Evolutionary conservation across 306 rosid genomes (phyloP).

Genomic region (Begonia peltatifolia): DNA sequence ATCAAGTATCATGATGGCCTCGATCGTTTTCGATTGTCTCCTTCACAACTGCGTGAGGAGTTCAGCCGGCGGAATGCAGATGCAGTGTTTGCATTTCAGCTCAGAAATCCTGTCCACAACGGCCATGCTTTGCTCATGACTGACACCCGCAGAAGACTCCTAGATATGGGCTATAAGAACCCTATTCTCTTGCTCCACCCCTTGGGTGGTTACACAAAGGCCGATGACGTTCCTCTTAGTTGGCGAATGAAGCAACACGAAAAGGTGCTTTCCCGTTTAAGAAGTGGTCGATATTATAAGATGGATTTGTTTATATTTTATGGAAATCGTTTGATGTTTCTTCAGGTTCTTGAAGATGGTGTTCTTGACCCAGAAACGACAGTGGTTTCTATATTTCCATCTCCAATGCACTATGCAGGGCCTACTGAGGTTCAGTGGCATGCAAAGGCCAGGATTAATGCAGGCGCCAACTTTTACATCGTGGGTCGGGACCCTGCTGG

Average conservation of each 20-base stretch:
- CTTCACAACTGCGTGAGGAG: constrained; percentile 73
- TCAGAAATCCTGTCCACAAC: constrained; percentile 92
- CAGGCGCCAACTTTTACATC: constrained; percentile 95
- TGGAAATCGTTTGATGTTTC: neutral
- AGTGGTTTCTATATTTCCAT: constrained; percentile 96
- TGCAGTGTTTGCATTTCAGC: constrained; percentile 95
- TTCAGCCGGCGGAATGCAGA: constrained; percentile 79
- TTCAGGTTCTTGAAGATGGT: constrained; percentile 95
- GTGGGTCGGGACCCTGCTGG: constrained; percentile 99
- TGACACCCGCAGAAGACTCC: constrained; percentile 85
- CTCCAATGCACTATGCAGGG: constrained; percentile 99
- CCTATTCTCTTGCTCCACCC: constrained; percentile 96
- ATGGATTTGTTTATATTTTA: too few species aligned
- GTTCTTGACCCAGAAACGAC: constrained; percentile 98
- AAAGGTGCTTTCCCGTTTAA: constrained; percentile 32
- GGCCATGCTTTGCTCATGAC: constrained; percentile 98
- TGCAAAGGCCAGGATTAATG: constrained; percentile 97
- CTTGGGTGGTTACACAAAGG: constrained; percentile 91
- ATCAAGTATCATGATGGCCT: constrained; percentile 84
- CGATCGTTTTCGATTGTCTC: constrained; percentile 81
- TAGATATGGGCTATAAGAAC: constrained; percentile 94
- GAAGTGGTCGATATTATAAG: too few species aligned
- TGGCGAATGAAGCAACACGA: constrained; percentile 99
- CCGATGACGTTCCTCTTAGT: constrained; percentile 90
- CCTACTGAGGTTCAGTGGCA: constrained; percentile 99